phyloP scores from a whole-genome alignment of 2,329 filamentous ascomycete species.

The Paracoccidioides brasiliensis region DNA sequence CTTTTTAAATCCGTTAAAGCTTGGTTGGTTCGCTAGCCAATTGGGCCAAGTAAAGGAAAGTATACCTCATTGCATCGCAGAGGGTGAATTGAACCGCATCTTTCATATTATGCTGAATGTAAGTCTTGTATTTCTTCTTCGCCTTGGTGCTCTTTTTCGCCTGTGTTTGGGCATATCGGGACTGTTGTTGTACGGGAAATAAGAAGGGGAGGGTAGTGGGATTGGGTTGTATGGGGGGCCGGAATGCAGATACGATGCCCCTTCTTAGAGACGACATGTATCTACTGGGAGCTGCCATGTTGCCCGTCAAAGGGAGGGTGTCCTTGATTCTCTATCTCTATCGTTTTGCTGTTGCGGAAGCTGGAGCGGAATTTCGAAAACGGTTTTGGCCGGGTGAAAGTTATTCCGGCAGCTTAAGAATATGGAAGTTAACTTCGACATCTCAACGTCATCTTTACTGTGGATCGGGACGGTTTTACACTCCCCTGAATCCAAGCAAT shows the following conservation, averaged over 20 bases:
- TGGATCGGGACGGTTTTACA: too few species aligned
- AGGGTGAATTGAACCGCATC: constrained; percentile 63
- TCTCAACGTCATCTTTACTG: too few species aligned
- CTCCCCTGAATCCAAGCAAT: too few species aligned
- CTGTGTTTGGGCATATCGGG: constrained; percentile 5
- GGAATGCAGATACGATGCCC: constrained; percentile 7
- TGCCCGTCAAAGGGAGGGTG: not conserved
- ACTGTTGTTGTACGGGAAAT: constrained; percentile 11
- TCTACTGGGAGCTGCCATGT: constrained; percentile 10
- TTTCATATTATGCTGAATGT: constrained; percentile 49
- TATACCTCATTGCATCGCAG: constrained; percentile 76
- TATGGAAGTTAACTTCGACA: too few species aligned
- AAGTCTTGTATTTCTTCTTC: constrained; percentile 48
- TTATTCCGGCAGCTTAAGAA: not conserved
- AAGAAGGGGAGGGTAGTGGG: constrained; percentile 6
- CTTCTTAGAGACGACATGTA: constrained; percentile 10
- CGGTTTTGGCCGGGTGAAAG: not conserved
- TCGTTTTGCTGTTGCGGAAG: not conserved
- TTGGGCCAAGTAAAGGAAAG: constrained; percentile 1
- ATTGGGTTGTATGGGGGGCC: constrained; percentile 7
- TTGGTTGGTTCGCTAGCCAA: not conserved
- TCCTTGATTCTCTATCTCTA: not conserved
- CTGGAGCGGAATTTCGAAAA: not conserved
- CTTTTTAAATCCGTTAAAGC: not conserved
- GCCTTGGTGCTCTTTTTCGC: constrained; percentile 10